These are phyloP conservation scores for Russula olivacea DNA, from an alignment of 768 basidiomycete species.

Conservation along the genomic window DNA sequence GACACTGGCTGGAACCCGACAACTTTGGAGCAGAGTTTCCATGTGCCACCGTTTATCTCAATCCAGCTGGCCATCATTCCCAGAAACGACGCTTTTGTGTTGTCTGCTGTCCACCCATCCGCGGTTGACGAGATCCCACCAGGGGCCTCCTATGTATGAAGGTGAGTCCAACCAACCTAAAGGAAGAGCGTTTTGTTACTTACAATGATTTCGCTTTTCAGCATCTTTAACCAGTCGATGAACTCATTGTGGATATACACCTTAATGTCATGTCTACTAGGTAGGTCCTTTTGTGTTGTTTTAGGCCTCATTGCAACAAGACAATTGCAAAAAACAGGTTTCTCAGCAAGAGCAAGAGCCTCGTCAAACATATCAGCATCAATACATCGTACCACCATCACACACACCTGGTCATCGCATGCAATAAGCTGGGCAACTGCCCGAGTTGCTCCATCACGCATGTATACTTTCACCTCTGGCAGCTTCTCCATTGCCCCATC, in stretches of 20 bases:
- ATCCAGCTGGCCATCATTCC: background rate
- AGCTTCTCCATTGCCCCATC: background rate
- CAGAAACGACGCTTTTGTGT: background rate
- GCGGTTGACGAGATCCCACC: too few species aligned
- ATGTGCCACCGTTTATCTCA: background rate
- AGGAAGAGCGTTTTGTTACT: background rate
- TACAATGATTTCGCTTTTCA: background rate
- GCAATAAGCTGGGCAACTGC: background rate
- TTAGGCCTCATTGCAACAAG: too few species aligned
- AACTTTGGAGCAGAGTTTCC: background rate
- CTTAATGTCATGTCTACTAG: background rate
- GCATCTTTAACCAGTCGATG: background rate
- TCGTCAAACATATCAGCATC: background rate
- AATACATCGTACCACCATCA: background rate
- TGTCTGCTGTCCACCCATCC: background rate
- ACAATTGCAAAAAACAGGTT: background rate
- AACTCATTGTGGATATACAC: conserved; percentile 2
- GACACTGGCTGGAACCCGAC: background rate
- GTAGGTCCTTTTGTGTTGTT: too few species aligned
- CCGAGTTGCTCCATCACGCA: background rate
- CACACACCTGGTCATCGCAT: background rate
- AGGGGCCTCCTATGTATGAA: background rate
- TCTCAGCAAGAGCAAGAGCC: background rate
- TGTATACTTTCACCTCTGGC: background rate
- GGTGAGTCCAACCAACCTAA: background rate